Percentiles rank a stretch among this genome's conserved stretches.
These are phyloP conservation scores for Colletotrichum caudatum DNA, from an alignment of 2,329 filamentous ascomycete genomes.

Conservation along the genomic window DNA sequence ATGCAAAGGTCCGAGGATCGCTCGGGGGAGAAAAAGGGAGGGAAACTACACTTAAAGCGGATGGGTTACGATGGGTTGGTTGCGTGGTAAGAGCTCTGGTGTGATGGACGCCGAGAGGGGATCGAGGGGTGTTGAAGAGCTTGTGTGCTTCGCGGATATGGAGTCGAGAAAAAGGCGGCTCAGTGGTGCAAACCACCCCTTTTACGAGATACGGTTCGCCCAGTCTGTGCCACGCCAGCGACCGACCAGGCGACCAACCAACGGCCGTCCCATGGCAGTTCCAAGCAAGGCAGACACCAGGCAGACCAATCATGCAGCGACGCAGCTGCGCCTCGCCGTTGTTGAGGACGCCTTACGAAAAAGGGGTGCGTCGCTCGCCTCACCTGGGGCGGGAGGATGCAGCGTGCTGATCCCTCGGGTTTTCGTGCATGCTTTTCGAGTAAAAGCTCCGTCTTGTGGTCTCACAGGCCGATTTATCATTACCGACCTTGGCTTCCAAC, in stretches of 20 bases:
- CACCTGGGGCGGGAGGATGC: constrained; percentile 30
- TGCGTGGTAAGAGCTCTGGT: background rate
- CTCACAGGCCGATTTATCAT: background rate
- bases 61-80: background rate
- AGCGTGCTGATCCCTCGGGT: background rate
- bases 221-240: background rate
- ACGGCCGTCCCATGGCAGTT: background rate
- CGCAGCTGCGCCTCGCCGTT: constrained; percentile 27
- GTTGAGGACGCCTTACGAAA: constrained; percentile 4
- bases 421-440: background rate
- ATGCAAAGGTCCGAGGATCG: background rate
- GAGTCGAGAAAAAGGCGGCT: too few relatives aligned
- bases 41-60: background rate
- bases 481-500: too few relatives aligned
- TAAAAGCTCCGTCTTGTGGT: background rate
- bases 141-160: too few relatives aligned
- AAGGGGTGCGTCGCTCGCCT: constrained; percentile 18
- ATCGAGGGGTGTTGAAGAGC: too few relatives aligned
- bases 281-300: background rate
- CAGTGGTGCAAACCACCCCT: background rate
- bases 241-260: background rate
- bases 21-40: background rate
- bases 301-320: background rate
- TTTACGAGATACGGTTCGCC: background rate
- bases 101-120: too few relatives aligned